Evolutionary conservation across 2,329 filamentous ascomycete species (phyloP).

Genomic region (Neofusicoccum cordaticola): DNA sequence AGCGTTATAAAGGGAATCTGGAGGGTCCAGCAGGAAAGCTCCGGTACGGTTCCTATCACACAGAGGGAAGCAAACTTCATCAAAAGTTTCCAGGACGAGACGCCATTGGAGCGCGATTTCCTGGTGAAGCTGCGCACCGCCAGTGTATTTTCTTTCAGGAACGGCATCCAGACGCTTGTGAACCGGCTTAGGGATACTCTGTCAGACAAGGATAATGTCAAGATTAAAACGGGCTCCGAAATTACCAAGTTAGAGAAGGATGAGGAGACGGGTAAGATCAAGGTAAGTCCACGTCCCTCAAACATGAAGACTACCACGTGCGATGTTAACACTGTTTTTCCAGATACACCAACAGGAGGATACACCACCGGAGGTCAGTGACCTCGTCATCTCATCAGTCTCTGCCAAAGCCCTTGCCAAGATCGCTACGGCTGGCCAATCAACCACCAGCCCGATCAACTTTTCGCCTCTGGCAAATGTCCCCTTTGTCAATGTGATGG

Average conservation of each 20-base stretch:
- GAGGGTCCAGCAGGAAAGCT: background rate
- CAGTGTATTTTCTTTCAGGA: conserved; percentile 44
- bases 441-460: background rate
- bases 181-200: conserved; percentile 31
- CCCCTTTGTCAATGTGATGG: conserved; percentile 77
- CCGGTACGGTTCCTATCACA: background rate
- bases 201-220: conserved; percentile 35
- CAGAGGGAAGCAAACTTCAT: background rate
- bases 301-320: too few species aligned
- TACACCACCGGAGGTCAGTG: conserved; percentile 33
- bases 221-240: conserved; percentile 37
- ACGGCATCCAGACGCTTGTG: conserved; percentile 42
- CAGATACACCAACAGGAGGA: background rate
- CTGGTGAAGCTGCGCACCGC: conserved; percentile 4
- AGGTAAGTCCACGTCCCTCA: background rate
- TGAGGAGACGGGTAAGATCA: background rate
- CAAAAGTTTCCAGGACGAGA: conserved; percentile 3
- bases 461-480: conserved; percentile 48
- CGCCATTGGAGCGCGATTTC: conserved; percentile 11
- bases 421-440: conserved; percentile 16
- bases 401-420: conserved; percentile 38
- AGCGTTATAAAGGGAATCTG: conserved; percentile 36
- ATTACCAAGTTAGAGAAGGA: conserved; percentile 46
- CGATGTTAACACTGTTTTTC: background rate
- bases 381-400: conserved; percentile 66